A percentile compares a stretch with the other conserved stretches of the same genome.
Conservation (phyloP, 1,284 basidiomycete species). For the Tausonia pullulans region DNA sequence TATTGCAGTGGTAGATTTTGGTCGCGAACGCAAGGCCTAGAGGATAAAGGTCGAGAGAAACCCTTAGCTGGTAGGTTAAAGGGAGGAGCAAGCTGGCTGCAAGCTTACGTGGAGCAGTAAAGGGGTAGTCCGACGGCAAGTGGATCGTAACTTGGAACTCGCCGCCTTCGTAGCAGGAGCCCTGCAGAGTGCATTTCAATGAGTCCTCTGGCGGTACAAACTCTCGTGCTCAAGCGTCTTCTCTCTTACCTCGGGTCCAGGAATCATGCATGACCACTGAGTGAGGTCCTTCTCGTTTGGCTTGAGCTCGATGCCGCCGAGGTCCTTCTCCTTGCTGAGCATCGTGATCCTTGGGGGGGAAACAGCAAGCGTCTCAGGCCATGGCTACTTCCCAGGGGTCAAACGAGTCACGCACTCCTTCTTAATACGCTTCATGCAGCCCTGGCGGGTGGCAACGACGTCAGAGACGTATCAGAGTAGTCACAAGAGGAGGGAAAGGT, state of each 20-base stretch:
- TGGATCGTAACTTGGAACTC: slow-evolving; percentile 40
- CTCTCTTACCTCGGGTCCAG: slow-evolving; percentile 6
- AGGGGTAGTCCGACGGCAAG: slow-evolving; percentile 13
- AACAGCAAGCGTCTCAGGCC: background rate
- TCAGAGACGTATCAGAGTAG: no score
- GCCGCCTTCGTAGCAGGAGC: slow-evolving; percentile 79
- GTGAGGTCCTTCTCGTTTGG: slow-evolving; percentile 12
- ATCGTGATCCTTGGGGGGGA: background rate
- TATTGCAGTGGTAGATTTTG: slow-evolving; percentile 89
- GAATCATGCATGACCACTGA: slow-evolving; percentile 7
- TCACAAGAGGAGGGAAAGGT: no score
- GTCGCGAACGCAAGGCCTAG: slow-evolving; percentile 68
- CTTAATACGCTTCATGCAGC: slow-evolving; percentile 16
- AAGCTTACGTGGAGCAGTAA: slow-evolving; percentile 4
- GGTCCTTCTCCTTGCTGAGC: slow-evolving; percentile 12
- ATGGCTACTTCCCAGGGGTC: background rate
- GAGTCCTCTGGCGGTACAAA: no score
- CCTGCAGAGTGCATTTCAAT: slow-evolving; percentile 25
- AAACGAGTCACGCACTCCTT: slow-evolving; percentile 2
- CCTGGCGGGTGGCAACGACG: background rate
- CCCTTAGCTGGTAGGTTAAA: slow-evolving; percentile 40
- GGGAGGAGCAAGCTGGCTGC: background rate
- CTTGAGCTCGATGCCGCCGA: slow-evolving; percentile 13
- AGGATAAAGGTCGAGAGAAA: slow-evolving; percentile 44
- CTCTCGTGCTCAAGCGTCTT: no score